phyloP scores from a whole-genome alignment of 441 rosid genomes.

The Pelargonium australe region DNA sequence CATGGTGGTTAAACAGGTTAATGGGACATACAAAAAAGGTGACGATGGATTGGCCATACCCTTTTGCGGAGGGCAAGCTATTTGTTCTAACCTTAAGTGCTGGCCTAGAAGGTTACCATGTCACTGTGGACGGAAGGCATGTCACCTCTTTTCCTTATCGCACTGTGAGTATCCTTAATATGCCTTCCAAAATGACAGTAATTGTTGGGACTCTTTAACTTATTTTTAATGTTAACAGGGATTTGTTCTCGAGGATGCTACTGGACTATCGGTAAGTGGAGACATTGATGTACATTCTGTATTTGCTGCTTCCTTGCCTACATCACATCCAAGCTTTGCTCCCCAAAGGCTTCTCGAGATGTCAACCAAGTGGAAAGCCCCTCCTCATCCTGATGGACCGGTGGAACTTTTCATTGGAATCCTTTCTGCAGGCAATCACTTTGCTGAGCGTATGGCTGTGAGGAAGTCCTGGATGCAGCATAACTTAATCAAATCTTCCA shows the following conservation, averaged over 20 bases:
- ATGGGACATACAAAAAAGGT: conserved; percentile 3
- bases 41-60: conserved; percentile 3
- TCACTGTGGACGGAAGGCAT: conserved; percentile 8
- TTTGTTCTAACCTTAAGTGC: conserved; percentile 8
- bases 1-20: conserved; percentile 6
- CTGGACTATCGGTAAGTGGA: not conserved
- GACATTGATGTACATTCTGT: conserved; percentile 5
- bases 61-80: conserved; percentile 7
- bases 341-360: conserved; percentile 1
- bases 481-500: conserved; percentile 17
- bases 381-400: not conserved
- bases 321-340: conserved; percentile 2
- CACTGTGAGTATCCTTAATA: not conserved
- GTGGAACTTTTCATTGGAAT: conserved; percentile 2
- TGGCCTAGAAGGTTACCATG: conserved; percentile 6
- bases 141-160: conserved; percentile 8
- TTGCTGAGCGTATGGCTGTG: conserved; percentile 1
- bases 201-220: not conserved
- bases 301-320: conserved; percentile 1
- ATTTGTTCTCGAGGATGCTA: not conserved
- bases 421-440: not conserved
- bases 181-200: not conserved
- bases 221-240: not conserved
- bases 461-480: conserved; percentile 3
- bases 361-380: conserved; percentile 5